Conservation (phyloP, 1,284 basidiomycete genomes). For the Hortiboletus rubellus region DNA sequence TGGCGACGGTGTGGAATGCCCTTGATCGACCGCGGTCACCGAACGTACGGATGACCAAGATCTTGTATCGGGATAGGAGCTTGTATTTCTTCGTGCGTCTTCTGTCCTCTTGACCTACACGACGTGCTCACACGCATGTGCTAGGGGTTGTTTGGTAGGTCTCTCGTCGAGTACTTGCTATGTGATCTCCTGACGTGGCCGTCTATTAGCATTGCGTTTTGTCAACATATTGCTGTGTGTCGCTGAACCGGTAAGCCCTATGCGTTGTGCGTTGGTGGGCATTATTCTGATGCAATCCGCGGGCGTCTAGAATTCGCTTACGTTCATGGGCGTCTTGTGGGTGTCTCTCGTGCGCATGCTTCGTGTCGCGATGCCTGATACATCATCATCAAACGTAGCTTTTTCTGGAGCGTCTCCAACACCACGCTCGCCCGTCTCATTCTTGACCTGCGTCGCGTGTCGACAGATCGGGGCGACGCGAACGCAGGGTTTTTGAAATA, state of each 20-base stretch:
- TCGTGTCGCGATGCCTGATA: slow-evolving; percentile 3
- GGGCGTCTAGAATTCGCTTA: slow-evolving; percentile 24
- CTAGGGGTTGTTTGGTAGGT: slow-evolving; percentile 31
- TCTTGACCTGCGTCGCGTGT: slow-evolving; percentile 38
- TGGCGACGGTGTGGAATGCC: slow-evolving; percentile 40
- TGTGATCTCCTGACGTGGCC: background rate
- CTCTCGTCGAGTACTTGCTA: background rate
- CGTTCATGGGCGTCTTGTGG: slow-evolving; percentile 33
- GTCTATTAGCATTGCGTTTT: slow-evolving; percentile 29
- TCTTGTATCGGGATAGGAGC: slow-evolving; percentile 40
- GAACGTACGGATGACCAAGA: slow-evolving; percentile 23
- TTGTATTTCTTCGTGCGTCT: slow-evolving; percentile 40
- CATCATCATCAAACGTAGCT: slow-evolving; percentile 27
- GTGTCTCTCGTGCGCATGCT: slow-evolving; percentile 1
- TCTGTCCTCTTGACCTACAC: background rate
- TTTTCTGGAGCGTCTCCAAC: slow-evolving; percentile 42
- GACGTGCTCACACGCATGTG: background rate
- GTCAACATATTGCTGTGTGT: slow-evolving; percentile 31
- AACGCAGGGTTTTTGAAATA: too few relatives aligned
- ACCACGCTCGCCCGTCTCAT: slow-evolving; percentile 41
- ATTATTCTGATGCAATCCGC: background rate
- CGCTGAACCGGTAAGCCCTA: slow-evolving; percentile 30
- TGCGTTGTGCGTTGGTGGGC: background rate
- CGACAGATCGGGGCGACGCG: background rate
- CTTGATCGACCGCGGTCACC: slow-evolving; percentile 32